Evolutionary conservation across 441 rosid genomes (phyloP).

Genomic region (Gossypium aridum): DNA sequence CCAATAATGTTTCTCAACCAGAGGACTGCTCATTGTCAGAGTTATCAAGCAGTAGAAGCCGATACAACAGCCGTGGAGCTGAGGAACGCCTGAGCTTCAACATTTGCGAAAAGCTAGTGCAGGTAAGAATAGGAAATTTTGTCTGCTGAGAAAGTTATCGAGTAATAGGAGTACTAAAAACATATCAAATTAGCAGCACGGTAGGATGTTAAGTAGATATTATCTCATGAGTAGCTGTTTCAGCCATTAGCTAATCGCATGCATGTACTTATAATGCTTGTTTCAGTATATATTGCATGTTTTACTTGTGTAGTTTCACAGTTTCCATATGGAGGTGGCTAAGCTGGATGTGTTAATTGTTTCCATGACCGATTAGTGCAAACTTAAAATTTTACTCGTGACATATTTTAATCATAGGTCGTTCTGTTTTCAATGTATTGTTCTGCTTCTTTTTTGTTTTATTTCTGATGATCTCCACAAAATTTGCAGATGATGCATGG

Average conservation of each 20-base stretch:
- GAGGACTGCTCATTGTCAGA: slow-evolving; percentile 35
- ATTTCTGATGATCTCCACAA: background rate
- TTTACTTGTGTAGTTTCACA: background rate
- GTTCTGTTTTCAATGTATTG: background rate
- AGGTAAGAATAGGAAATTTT: slow-evolving; percentile 36
- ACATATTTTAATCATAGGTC: background rate
- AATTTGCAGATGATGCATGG: slow-evolving; percentile 69
- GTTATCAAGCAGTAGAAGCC: slow-evolving; percentile 35
- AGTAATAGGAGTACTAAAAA: background rate
- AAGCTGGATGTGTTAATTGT: background rate
- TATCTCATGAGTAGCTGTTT: background rate
- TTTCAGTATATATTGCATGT: background rate
- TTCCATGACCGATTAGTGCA: background rate
- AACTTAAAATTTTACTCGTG: background rate
- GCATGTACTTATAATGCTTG: background rate
- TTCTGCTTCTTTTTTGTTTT: background rate
- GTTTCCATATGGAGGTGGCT: background rate
- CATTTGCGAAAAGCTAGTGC: slow-evolving; percentile 84
- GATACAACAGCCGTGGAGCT: slow-evolving; percentile 38
- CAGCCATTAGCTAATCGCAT: background rate
- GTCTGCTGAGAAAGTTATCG: background rate
- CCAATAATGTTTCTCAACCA: slow-evolving; percentile 24
- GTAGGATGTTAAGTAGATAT: background rate
- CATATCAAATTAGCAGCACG: background rate
- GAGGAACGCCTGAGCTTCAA: slow-evolving; percentile 78